Conservation (phyloP, 495 filamentous ascomycete species). For the Neurospora terricola region DNA sequence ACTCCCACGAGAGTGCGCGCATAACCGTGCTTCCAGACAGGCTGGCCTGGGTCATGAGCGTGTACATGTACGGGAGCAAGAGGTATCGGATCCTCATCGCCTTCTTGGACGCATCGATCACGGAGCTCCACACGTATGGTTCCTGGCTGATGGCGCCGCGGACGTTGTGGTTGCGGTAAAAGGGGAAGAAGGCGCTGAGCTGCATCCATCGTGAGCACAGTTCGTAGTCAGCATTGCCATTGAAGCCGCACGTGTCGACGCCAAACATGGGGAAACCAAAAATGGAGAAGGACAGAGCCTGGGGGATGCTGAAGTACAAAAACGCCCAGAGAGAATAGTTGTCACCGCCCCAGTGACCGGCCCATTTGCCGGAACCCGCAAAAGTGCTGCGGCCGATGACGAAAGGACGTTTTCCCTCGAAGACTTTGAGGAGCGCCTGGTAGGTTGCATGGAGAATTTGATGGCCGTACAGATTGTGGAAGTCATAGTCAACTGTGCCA, state of each 20-base stretch:
- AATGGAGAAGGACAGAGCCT: constrained; percentile 68
- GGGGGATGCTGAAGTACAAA: constrained; percentile 72
- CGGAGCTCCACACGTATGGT: constrained; percentile 63
- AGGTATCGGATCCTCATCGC: constrained; percentile 70
- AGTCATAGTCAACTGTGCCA: constrained; percentile 66
- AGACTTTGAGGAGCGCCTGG: constrained; percentile 53
- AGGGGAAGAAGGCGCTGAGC: constrained; percentile 75
- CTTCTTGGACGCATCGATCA: constrained; percentile 51
- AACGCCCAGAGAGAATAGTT: constrained; percentile 59
- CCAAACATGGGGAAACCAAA: constrained; percentile 89
- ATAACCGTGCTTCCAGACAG: constrained; percentile 63
- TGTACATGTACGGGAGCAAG: constrained; percentile 76
- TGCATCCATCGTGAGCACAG: constrained; percentile 85
- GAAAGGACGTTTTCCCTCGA: constrained; percentile 63
- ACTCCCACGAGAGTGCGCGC: constrained; percentile 77
- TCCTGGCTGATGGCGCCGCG: constrained; percentile 58
- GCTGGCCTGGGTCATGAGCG: constrained; percentile 62
- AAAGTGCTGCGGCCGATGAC: constrained; percentile 82
- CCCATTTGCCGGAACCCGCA: constrained; percentile 67
- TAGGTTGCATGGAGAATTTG: constrained; percentile 75
- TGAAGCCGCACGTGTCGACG: constrained; percentile 73
- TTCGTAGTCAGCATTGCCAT: constrained; percentile 58
- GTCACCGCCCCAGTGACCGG: constrained; percentile 85
- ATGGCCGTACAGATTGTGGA: constrained; percentile 69
- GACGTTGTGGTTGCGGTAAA: constrained; percentile 78